phyloP scores from a whole-genome alignment of 768 basidiomycete species.

The Pluteus cervinus region DNA sequence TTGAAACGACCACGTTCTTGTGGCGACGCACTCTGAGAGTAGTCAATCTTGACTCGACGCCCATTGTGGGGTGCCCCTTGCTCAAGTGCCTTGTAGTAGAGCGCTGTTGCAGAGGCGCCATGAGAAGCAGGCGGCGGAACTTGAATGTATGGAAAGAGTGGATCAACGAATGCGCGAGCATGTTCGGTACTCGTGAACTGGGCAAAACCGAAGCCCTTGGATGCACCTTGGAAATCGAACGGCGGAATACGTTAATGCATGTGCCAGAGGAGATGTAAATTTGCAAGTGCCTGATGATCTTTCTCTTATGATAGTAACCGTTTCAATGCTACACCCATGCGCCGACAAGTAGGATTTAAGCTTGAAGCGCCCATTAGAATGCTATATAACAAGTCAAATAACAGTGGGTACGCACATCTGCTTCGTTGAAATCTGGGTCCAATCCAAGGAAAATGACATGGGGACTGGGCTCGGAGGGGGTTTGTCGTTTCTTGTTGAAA shows the following conservation, averaged over 20 bases:
- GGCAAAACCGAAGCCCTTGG: conserved; percentile 96
- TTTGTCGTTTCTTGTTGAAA: conserved; percentile 65
- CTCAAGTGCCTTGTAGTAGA: conserved; percentile 72
- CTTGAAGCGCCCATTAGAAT: conserved; percentile 48
- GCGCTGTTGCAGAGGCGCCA: conserved; percentile 67
- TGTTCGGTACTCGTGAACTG: conserved; percentile 84
- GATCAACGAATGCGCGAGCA: conserved; percentile 87
- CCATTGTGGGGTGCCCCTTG: conserved; percentile 68
- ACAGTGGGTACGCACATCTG: conserved; percentile 71
- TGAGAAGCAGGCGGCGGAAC: conserved; percentile 90
- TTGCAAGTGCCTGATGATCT: conserved; percentile 93
- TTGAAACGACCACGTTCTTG: conserved; percentile 55
- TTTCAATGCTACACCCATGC: conserved; percentile 72
- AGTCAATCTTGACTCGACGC: conserved; percentile 92
- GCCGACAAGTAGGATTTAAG: conserved; percentile 73
- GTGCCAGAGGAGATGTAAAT: conserved; percentile 65
- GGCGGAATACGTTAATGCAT: conserved; percentile 70
- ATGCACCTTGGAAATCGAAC: conserved; percentile 77
- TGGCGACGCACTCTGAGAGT: conserved; percentile 79
- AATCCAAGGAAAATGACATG: conserved; percentile 96
- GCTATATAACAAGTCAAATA: too few species aligned
- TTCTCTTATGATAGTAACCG: conserved; percentile 94
- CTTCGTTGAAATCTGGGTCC: conserved; percentile 88
- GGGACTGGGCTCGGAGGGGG: conserved; percentile 80
- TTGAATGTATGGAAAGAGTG: conserved; percentile 85